These are phyloP conservation scores for Hypoxylon rickii DNA, from an alignment of 495 filamentous ascomycete genomes.

Conservation along the genomic window DNA sequence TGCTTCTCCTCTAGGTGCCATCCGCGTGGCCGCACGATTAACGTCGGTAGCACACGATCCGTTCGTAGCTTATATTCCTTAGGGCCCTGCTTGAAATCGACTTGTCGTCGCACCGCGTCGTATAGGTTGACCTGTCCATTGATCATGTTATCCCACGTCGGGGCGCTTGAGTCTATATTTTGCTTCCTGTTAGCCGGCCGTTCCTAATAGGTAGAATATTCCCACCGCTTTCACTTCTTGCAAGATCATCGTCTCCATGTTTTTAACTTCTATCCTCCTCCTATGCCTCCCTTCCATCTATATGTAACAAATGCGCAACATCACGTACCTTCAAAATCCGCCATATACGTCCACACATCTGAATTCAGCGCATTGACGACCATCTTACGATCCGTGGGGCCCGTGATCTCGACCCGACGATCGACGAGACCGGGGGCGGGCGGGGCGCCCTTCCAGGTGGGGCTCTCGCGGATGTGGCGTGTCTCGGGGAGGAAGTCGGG, in stretches of 20 bases:
- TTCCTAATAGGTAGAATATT: too few relatives aligned
- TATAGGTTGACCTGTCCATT: conserved; percentile 98
- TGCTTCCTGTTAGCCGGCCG: conserved; percentile 21
- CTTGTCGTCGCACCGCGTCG: conserved; percentile 90
- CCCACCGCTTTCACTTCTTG: too few relatives aligned
- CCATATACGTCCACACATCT: conserved; percentile 99
- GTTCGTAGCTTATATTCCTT: conserved; percentile 98
- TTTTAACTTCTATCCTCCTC: too few relatives aligned
- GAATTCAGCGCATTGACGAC: conserved; percentile 97
- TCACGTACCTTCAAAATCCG: conserved; percentile 92
- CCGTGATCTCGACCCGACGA: conserved; percentile 97
- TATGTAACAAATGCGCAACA: too few relatives aligned
- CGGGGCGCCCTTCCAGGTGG: conserved; percentile 90
- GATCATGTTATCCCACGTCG: conserved; percentile 99
- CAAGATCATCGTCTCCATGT: too few relatives aligned
- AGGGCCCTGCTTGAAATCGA: conserved; percentile 93
- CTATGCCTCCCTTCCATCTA: too few relatives aligned
- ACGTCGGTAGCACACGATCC: conserved; percentile 75
- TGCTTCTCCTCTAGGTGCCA: conserved; percentile 99
- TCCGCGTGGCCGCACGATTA: conserved; percentile 85
- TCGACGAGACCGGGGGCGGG: conserved; percentile 94
- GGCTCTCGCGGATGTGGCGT: conserved; percentile 91
- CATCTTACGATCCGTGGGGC: conserved; percentile 98
- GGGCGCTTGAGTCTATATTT: conserved; percentile 83
- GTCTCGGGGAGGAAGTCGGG: conserved; percentile 97